Evolutionary conservation across 1,139 yeast species (phyloP).

Genomic region (Yamadazyma spencermartinsiae): DNA sequence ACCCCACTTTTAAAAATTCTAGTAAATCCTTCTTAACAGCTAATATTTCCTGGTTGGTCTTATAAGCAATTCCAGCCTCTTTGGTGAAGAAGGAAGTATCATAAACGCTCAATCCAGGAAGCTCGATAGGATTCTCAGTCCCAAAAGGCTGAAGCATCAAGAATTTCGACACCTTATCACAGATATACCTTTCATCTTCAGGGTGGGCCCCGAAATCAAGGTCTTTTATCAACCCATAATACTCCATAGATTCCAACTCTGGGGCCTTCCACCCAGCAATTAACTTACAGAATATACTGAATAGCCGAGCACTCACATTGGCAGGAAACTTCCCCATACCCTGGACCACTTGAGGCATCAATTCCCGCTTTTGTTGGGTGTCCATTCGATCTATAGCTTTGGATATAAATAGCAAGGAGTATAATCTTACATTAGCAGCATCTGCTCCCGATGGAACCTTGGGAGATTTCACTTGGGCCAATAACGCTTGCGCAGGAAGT

Average conservation of each 20-base stretch:
- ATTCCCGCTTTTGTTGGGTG: constrained; percentile 27
- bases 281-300: constrained; percentile 59
- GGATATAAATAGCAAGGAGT: constrained; percentile 65
- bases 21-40: constrained; percentile 42
- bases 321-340: constrained; percentile 42
- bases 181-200: constrained; percentile 43
- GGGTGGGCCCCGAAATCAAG: constrained; percentile 29
- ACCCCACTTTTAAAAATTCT: constrained; percentile 39
- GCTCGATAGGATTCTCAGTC: constrained; percentile 22
- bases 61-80: constrained; percentile 64
- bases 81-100: constrained; percentile 64
- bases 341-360: constrained; percentile 51
- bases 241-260: constrained; percentile 45
- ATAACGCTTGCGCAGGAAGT: constrained; percentile 61
- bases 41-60: constrained; percentile 46
- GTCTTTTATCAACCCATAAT: constrained; percentile 31
- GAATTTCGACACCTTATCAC: constrained; percentile 52
- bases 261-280: constrained; percentile 53
- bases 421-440: constrained; percentile 56
- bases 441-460: constrained; percentile 43
- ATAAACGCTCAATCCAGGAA: constrained; percentile 62
- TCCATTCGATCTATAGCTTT: constrained; percentile 60
- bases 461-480: constrained; percentile 64
- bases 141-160: constrained; percentile 54
- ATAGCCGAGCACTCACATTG: constrained; percentile 57